Evolutionary conservation across 1,139 yeast species (phyloP).

Genomic region (Pichia sp.): DNA sequence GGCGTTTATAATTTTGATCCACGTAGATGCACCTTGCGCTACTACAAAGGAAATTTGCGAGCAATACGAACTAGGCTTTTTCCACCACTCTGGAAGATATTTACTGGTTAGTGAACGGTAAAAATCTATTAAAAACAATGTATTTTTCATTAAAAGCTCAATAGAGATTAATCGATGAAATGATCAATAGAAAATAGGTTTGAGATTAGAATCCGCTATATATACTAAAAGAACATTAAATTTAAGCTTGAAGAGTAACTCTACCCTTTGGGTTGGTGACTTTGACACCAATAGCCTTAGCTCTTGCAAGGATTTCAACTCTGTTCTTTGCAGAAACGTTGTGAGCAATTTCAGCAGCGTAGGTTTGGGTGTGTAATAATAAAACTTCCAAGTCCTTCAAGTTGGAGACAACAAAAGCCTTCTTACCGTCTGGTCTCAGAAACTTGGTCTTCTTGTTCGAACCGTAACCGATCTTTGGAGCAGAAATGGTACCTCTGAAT

Average conservation of each 20-base stretch:
- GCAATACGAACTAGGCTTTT: too few species aligned
- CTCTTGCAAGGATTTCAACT: slow-evolving; percentile 93
- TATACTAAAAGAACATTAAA: slow-evolving; percentile 19
- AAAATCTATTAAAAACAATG: not conserved
- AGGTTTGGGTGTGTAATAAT: slow-evolving; percentile 95
- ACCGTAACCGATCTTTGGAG: slow-evolving; percentile 99
- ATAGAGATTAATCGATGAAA: not conserved
- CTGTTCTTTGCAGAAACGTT: slow-evolving; percentile 98
- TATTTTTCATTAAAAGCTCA: not conserved
- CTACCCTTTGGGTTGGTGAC: slow-evolving; percentile 99
- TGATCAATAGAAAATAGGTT: slow-evolving; percentile 13
- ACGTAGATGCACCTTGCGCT: not conserved
- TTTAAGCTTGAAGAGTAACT: slow-evolving; percentile 94
- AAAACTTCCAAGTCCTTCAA: slow-evolving; percentile 90
- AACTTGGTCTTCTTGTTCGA: slow-evolving; percentile 98
- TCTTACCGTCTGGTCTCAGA: slow-evolving; percentile 97
- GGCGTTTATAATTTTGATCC: not conserved
- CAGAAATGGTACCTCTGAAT: slow-evolving; percentile 98
- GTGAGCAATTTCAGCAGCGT: slow-evolving; percentile 99
- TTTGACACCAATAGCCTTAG: slow-evolving; percentile 97
- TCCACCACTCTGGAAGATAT: too few species aligned
- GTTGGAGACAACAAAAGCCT: slow-evolving; percentile 92
- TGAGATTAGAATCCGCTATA: slow-evolving; percentile 16
- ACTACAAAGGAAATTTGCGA: not conserved
- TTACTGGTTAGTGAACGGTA: not conserved